Conservation (phyloP, 257 asterid species). For the Solanum infundibuliforme region DNA sequence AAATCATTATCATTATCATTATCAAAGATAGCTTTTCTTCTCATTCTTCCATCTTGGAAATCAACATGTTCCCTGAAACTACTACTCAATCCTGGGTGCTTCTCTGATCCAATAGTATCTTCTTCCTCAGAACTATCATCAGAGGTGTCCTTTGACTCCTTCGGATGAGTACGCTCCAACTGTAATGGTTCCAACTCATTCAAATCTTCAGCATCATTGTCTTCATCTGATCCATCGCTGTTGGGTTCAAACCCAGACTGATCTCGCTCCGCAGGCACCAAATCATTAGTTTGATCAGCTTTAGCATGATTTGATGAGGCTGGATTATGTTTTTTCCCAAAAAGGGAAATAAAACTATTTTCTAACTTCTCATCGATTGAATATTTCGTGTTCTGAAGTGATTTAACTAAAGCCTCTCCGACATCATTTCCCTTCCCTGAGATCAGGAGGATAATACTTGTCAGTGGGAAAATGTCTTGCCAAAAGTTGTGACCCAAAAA, state of each 20-base stretch:
- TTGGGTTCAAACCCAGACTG: constrained; percentile 24
- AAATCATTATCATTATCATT: constrained; percentile 49
- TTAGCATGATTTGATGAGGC: constrained; percentile 18
- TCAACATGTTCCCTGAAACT: constrained; percentile 47
- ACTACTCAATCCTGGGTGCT: constrained; percentile 15
- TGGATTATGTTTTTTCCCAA: constrained; percentile 37
- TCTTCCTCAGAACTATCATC: constrained; percentile 47
- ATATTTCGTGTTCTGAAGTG: constrained; percentile 72
- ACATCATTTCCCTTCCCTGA: constrained; percentile 77
- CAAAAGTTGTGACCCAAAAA: not conserved
- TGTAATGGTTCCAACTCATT: constrained; percentile 25
- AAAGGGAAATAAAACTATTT: constrained; percentile 56
- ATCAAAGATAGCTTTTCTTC: constrained; percentile 83
- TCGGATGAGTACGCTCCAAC: constrained; percentile 7
- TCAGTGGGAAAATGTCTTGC: not conserved
- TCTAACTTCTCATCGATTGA: constrained; percentile 79
- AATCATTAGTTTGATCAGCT: constrained; percentile 6
- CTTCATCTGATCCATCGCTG: constrained; percentile 38
- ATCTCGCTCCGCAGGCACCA: constrained; percentile 32
- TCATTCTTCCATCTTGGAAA: constrained; percentile 69
- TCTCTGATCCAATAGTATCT: constrained; percentile 19
- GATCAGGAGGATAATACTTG: not conserved
- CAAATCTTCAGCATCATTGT: constrained; percentile 31
- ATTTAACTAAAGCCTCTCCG: constrained; percentile 79
- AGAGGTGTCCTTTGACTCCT: constrained; percentile 20